phyloP scores from a whole-genome alignment of 805 yeast genomes.

The Candida suzukii region DNA sequence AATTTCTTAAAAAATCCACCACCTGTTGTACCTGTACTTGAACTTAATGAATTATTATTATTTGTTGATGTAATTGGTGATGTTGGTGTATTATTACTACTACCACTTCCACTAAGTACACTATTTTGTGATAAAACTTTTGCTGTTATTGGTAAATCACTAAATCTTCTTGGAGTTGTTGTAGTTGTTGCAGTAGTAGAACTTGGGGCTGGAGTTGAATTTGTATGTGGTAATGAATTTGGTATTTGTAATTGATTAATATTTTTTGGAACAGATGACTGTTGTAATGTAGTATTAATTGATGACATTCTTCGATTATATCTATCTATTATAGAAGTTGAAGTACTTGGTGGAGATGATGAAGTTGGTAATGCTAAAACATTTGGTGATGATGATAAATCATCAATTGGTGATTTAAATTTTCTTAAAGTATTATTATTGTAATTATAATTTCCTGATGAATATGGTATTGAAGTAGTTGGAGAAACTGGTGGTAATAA shows the following conservation, averaged over 20 bases:
- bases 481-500: conserved; percentile 4
- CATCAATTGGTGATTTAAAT: too few species aligned
- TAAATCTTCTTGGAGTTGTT: background rate
- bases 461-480: conserved; percentile 1
- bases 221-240: background rate
- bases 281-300: too few species aligned
- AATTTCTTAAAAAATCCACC: background rate
- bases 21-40: background rate
- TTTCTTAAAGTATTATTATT: background rate
- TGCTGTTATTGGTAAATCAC: background rate
- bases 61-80: too few species aligned
- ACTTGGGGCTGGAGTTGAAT: background rate
- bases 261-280: too few species aligned
- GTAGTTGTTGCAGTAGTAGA: background rate
- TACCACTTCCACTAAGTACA: too few species aligned
- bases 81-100: too few species aligned
- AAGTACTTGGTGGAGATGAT: background rate
- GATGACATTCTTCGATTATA: background rate
- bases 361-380: too few species aligned
- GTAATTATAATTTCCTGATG: background rate
- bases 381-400: background rate
- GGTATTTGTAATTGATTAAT: background rate
- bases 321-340: background rate
- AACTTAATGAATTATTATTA: too few species aligned
- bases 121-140: too few species aligned